These are phyloP conservation scores for Vitis vinifera DNA, from an alignment of 164 flowering plant species.

Conservation along the genomic window ASM3070453v1 NC_081810.1:6001001-6001500, in stretches of 20 bases:
- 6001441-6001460: too few species aligned
- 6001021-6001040: conserved; percentile 87
- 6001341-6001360: conserved; percentile 13
- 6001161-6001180: too few species aligned
- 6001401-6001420: too few species aligned
- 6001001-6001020: conserved; percentile 72
- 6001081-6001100: conserved; percentile 88
- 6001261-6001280: conserved; percentile 71
- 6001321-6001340: conserved; percentile 78
- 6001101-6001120: conserved; percentile 81
- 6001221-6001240: too few species aligned
- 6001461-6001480: too few species aligned
- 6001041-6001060: conserved; percentile 98
- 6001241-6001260: conserved; percentile 64
- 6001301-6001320: conserved; percentile 28
- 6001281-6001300: conserved; percentile 67
- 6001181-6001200: not conserved
- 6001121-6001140: conserved; percentile 75
- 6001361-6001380: too few species aligned
- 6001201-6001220: not conserved
- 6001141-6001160: conserved; percentile 50
- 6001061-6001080: conserved; percentile 75
- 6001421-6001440: too few species aligned
- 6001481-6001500: too few species aligned
- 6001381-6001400: too few species aligned